These are phyloP conservation scores for Podaxis sp. DNA, from an alignment of 768 basidiomycete species.

Conservation along the genomic window DNA sequence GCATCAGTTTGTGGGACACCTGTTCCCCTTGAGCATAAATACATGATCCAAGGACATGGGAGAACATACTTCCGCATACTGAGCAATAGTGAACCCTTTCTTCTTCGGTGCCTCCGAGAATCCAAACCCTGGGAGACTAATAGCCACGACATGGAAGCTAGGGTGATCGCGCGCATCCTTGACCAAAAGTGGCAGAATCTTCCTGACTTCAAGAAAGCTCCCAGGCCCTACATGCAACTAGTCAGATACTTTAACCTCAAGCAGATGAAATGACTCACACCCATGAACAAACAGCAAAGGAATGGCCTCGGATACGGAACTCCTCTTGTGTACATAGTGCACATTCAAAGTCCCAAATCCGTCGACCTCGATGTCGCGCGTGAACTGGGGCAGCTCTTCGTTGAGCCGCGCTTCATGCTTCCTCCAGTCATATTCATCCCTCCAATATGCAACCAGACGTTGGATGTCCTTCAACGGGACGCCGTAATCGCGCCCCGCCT, in stretches of 20 bases:
- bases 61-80: constrained; percentile 52
- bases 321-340: constrained; percentile 58
- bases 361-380: constrained; percentile 47
- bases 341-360: constrained; percentile 41
- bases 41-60: not conserved
- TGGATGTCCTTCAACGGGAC: constrained; percentile 44
- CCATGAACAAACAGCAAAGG: constrained; percentile 46
- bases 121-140: constrained; percentile 60
- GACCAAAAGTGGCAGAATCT: constrained; percentile 54
- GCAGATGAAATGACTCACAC: constrained; percentile 29
- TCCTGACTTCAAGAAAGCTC: constrained; percentile 53
- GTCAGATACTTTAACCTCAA: not conserved
- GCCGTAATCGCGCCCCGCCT: constrained; percentile 37
- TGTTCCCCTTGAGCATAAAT: constrained; percentile 15
- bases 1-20: constrained; percentile 49
- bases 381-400: constrained; percentile 51
- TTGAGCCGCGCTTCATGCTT: constrained; percentile 49
- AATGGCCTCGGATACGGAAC: constrained; percentile 39
- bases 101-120: constrained; percentile 56
- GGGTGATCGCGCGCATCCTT: constrained; percentile 41
- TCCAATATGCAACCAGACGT: constrained; percentile 46
- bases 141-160: constrained; percentile 62
- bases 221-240: constrained; percentile 50
- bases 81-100: constrained; percentile 41
- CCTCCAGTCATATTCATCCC: constrained; percentile 51